Base-by-base conservation (phyloP, 495 filamentous ascomycete species). In the Penicillium alfredii region DNA sequence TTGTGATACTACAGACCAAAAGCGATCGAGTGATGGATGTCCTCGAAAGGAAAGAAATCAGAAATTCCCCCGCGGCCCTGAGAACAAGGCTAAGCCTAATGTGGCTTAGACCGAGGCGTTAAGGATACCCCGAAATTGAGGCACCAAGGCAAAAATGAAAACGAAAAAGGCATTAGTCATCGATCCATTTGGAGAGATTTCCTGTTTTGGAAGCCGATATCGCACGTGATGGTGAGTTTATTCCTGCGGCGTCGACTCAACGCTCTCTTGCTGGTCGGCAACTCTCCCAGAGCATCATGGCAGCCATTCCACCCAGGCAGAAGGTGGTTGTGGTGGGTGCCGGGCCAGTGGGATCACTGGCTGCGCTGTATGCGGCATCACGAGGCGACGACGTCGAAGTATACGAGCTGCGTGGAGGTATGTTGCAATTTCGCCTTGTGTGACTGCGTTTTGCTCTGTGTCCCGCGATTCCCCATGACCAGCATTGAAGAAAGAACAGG, bases 401-500 rank as follows among this genome's bases (percentile, higher is more conserved):
- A 38, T 99, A 97, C 62, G 92, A 99, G 58, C 67, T 97, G 42
- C 77, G 92, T 50, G 80, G 80, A 67, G 90, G 90, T 95, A 70
- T 57, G 84, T 63, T 28, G 11, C 34, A 40, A 9, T 30, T 33
- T 18, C 8, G 33, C 19, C 20, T 43, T 31, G 35, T 30, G 33
- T 39, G 24, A 38, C 30, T n/a, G n/a, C n/a, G n/a, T n/a, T n/a
- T n/a, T n/a, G n/a, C n/a, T n/a, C n/a, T n/a, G n/a, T n/a, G n/a
- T n/a, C n/a, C n/a, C n/a, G n/a, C n/a, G n/a, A n/a, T n/a, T n/a
- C n/a, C n/a, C n/a, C n/a, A n/a, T n/a, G n/a, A n/a, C n/a, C n/a
- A n/a, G n/a, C n/a, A n/a, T n/a, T n/a, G n/a, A n/a, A n/a, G n/a
- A n/a, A n/a, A n/a, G n/a, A n/a, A n/a, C n/a, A n/a, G n/a, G n/a